phyloP scores from a whole-genome alignment of 257 asterid species.

The Lavandula angustifolia region DNA sequence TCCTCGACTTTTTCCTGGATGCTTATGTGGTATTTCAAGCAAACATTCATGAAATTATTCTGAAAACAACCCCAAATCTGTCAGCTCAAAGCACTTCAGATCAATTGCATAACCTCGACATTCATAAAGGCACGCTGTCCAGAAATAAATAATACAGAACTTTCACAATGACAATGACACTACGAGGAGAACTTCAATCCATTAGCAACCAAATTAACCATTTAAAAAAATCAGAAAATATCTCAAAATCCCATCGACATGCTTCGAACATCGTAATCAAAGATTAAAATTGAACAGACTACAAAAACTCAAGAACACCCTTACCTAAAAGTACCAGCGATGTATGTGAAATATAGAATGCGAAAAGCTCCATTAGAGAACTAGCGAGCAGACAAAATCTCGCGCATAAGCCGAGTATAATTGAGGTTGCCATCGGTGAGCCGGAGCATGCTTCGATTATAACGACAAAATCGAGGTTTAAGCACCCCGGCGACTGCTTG shows the following conservation, averaged over 20 bases:
- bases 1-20: not conserved
- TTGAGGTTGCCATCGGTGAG: conserved; percentile 9
- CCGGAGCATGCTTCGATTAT: conserved; percentile 10
- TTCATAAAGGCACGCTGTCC: not conserved
- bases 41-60: conserved; percentile 5
- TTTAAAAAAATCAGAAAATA: not conserved
- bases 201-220: conserved; percentile 2
- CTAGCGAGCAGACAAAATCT: conserved; percentile 12
- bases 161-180: too few species aligned
- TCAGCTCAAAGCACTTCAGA: conserved; percentile 18
- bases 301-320: not conserved
- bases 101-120: conserved; percentile 8
- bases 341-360: conserved; percentile 24
- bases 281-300: not conserved
- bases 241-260: conserved; percentile 9
- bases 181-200: not conserved
- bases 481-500: conserved; percentile 46
- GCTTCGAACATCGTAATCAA: not conserved
- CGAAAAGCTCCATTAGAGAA: conserved; percentile 45
- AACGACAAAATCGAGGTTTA: conserved; percentile 19
- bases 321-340: conserved; percentile 43
- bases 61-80: not conserved
- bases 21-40: not conserved
- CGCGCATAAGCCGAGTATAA: conserved; percentile 22
- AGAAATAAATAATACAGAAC: too few species aligned